phyloP scores from a whole-genome alignment of 352 stramenopile genomes.

The Pythium apleroticum region DNA sequence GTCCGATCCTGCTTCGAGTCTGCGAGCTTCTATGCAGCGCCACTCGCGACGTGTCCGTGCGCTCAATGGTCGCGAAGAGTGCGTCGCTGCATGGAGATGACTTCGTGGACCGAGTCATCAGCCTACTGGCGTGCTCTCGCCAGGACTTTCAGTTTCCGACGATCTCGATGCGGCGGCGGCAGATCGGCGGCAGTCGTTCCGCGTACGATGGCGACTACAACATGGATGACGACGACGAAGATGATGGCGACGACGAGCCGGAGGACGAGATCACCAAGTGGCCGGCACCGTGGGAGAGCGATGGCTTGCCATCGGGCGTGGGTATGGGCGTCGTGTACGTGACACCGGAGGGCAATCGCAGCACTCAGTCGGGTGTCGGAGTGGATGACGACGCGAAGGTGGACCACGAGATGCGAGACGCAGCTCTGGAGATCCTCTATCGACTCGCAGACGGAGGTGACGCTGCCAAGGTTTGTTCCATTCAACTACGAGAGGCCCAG shows the following conservation, averaged over 20 bases:
- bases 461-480: slow-evolving; percentile 39
- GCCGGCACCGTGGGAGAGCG: slow-evolving; percentile 77
- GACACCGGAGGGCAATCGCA: slow-evolving; percentile 61
- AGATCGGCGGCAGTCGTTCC: neutral
- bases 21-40: slow-evolving; percentile 67
- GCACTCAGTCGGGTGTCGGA: slow-evolving; percentile 30
- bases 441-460: slow-evolving; percentile 67
- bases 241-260: slow-evolving; percentile 48
- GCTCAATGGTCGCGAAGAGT: slow-evolving; percentile 44
- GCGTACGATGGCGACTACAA: slow-evolving; percentile 39
- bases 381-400: slow-evolving; percentile 50
- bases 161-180: slow-evolving; percentile 29
- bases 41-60: slow-evolving; percentile 52
- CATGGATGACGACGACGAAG: slow-evolving; percentile 58
- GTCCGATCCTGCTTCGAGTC: slow-evolving; percentile 56
- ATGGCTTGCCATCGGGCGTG: slow-evolving; percentile 60
- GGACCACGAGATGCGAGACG: slow-evolving; percentile 78
- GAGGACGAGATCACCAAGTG: slow-evolving; percentile 56
- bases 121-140: slow-evolving; percentile 46
- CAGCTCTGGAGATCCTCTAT: slow-evolving; percentile 71
- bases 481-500: neutral
- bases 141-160: slow-evolving; percentile 46
- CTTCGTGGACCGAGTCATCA: slow-evolving; percentile 55
- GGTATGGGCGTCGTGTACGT: slow-evolving; percentile 83
- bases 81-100: slow-evolving; percentile 38